A percentile compares a stretch with the other conserved stretches of the same genome.
Conservation (phyloP, 441 rosid genomes). For the Sinapis alba region DNA sequence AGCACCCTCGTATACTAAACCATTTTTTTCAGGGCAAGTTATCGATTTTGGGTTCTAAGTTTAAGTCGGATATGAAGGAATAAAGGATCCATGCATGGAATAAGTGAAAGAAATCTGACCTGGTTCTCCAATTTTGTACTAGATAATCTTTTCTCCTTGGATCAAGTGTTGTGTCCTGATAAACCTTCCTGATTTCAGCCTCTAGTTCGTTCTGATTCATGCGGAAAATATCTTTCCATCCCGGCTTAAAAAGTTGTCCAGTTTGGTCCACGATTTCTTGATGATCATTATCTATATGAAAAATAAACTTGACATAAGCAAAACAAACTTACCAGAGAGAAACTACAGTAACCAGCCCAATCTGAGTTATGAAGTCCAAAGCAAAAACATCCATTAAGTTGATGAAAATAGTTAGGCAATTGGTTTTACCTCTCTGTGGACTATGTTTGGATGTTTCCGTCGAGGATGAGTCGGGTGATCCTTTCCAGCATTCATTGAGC, state of each 20-base stretch:
- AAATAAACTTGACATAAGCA: conserved; percentile 34
- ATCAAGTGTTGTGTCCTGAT: conserved; percentile 73
- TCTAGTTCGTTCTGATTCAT: conserved; percentile 94
- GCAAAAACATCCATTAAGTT: conserved; percentile 14
- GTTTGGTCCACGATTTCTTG: conserved; percentile 68
- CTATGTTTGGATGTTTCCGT: conserved; percentile 51
- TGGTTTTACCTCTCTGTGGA: conserved; percentile 52
- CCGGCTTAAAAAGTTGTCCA: conserved; percentile 91
- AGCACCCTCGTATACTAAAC: neutral
- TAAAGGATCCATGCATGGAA: conserved; percentile 1
- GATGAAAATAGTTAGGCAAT: conserved; percentile 26
- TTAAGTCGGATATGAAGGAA: conserved; percentile 1
- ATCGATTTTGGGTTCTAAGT: neutral
- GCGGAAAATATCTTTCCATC: conserved; percentile 99
- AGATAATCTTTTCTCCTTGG: conserved; percentile 82
- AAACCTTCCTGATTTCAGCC: conserved; percentile 80
- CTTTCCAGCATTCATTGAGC: conserved; percentile 75
- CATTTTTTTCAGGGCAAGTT: neutral
- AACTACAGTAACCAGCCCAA: conserved; percentile 11
- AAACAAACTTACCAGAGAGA: conserved; percentile 29
- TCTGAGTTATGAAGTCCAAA: conserved; percentile 25
- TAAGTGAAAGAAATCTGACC: conserved; percentile 42
- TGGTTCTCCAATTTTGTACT: conserved; percentile 75
- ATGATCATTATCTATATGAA: conserved; percentile 49
- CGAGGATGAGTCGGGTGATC: conserved; percentile 51